Evolutionary conservation across 768 basidiomycete species (phyloP).

Genomic region (Rhodocollybia butyracea): DNA sequence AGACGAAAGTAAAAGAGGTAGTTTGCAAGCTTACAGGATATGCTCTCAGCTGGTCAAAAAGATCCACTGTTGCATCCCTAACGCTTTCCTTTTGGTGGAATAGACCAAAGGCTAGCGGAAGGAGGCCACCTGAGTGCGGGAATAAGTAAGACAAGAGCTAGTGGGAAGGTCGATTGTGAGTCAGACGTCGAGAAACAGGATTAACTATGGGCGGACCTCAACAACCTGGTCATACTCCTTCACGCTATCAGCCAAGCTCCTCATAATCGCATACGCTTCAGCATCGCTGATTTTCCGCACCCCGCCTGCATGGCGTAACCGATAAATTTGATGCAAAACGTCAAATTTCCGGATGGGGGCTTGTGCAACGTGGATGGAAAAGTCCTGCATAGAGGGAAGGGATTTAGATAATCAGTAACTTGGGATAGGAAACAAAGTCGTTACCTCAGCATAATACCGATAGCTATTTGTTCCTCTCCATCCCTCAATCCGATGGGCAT

Average conservation of each 20-base stretch:
- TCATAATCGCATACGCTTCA: constrained; percentile 76
- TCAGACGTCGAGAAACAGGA: constrained; percentile 1
- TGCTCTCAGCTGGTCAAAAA: constrained; percentile 75
- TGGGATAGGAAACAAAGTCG: constrained; percentile 23
- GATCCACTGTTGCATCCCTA: constrained; percentile 76
- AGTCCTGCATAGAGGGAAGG: too few species aligned
- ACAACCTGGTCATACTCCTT: constrained; percentile 85
- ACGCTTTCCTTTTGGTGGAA: constrained; percentile 84
- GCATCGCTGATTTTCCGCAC: constrained; percentile 61
- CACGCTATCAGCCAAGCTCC: constrained; percentile 66
- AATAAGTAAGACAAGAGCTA: constrained; percentile 81
- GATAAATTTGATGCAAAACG: constrained; percentile 78
- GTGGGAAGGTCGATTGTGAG: constrained; percentile 4
- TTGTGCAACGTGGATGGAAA: constrained; percentile 66
- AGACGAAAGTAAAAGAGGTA: not conserved
- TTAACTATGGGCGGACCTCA: constrained; percentile 52
- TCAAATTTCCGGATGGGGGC: constrained; percentile 76
- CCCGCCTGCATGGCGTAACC: constrained; percentile 57
- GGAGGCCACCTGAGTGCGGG: constrained; percentile 75
- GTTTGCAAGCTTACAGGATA: constrained; percentile 58
- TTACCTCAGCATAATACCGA: constrained; percentile 58
- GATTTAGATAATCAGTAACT: too few species aligned
- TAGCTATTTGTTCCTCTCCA: constrained; percentile 88
- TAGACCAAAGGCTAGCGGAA: constrained; percentile 83
- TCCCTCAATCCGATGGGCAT: constrained; percentile 86